Evolutionary conservation across 2,329 filamentous ascomycete genomes (phyloP), one percentile per base, ranked within the genome.

Genomic region (Ceratocystis harringtonii): DNA sequence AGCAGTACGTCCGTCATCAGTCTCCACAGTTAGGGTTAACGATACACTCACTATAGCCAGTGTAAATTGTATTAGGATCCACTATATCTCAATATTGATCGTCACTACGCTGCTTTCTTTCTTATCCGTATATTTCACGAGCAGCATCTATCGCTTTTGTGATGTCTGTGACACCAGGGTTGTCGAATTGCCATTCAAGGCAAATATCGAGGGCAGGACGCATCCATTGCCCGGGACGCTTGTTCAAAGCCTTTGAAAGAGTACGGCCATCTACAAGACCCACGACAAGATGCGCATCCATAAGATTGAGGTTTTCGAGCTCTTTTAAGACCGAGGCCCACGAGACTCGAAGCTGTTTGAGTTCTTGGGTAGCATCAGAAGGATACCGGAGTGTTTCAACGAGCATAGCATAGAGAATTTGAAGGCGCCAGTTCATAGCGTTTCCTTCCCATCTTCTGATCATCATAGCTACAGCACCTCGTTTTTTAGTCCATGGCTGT

Each of bases 211-310:
- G 76, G 2, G 91, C 91, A 58, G 81, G 80, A 64, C 84, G 84
- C 81, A 95, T 88, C 92, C 92, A 97, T n/a, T 79, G 85, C 0
- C 90, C 90, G 0, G 89, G 86, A 68, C 84, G 85, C n/a, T 81
- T 76, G 0, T 81, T 83, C 2, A 97, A 78, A 3, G 82, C 84
- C 68, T 84, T 80, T 19, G 84, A 82, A 22, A 97, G 80, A 63
- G 86, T 78, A 48, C 82, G 87, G 17, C 94, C 92, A 71, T 95
- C 89, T 43, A 95, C 78, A 28, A 90, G 76, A 4, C 81, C 80
- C 70, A 83, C 84, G 44, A 88, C 72, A 1, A 80, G 77, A 1
- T 82, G 78, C 0, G 79, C 83, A 63, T 85, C 79, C 70, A 83
- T 77, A 8, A 86, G 73, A 67, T 84, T 80, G 43, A 86, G 73